Conservation (phyloP, 2,329 filamentous ascomycete genomes). For the Myotisia sp. region DNA sequence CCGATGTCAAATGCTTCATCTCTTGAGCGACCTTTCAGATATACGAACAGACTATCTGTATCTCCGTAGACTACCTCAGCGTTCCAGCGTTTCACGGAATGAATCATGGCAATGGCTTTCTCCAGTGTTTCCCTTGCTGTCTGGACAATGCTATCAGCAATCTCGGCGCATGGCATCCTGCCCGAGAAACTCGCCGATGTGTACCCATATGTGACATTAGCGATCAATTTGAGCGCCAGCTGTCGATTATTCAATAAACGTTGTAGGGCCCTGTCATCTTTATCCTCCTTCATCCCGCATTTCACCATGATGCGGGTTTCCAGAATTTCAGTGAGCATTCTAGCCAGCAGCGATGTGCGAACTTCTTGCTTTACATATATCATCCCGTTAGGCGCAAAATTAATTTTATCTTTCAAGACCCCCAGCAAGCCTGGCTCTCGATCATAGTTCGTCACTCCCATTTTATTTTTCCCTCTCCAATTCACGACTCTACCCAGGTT, state of each 20-base stretch:
- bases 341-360: constrained; percentile 78
- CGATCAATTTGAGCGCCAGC: constrained; percentile 82
- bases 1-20: constrained; percentile 87
- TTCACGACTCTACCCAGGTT: constrained; percentile 72
- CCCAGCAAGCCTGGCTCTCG: constrained; percentile 61
- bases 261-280: constrained; percentile 72
- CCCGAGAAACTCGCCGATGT: constrained; percentile 94
- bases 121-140: constrained; percentile 90
- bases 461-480: constrained; percentile 86
- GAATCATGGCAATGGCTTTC: constrained; percentile 81
- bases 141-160: constrained; percentile 95
- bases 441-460: constrained; percentile 83
- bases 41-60: constrained; percentile 86
- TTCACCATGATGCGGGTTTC: constrained; percentile 98
- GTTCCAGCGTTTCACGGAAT: constrained; percentile 72
- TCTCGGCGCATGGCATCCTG: constrained; percentile 93
- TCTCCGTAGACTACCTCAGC: constrained; percentile 97
- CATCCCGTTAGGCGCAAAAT: constrained; percentile 89
- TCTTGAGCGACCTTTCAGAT: constrained; percentile 71
- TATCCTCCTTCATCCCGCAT: constrained; percentile 86
- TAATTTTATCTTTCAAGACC: constrained; percentile 70
- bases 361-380: constrained; percentile 82
- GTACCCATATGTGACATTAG: constrained; percentile 98
- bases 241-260: constrained; percentile 85
- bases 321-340: constrained; percentile 91